These are phyloP conservation scores for Pseudogymnoascus sp. DNA, from an alignment of 2,329 filamentous ascomycete species.

Conservation along the genomic window DNA sequence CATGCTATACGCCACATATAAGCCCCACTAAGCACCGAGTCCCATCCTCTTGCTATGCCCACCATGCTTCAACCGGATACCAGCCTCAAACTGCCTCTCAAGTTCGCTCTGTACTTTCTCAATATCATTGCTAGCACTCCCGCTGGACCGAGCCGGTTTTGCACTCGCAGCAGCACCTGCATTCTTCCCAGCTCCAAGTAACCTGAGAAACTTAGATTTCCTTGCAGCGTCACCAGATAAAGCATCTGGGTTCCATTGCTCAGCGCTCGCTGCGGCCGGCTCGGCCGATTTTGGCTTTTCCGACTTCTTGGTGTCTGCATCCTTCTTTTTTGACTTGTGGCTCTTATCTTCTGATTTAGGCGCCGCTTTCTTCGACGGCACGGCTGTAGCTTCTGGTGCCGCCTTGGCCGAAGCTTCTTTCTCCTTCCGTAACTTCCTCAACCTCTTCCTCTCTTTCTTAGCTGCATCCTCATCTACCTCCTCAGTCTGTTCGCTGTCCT, in stretches of 20 bases:
- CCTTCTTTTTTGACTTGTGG: conserved; percentile 15
- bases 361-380: conserved; percentile 17
- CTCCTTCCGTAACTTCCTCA: conserved; percentile 15
- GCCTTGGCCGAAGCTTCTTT: neutral
- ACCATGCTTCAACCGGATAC: conserved; percentile 34
- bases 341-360: conserved; percentile 15
- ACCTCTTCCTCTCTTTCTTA: conserved; percentile 15
- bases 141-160: conserved; percentile 10
- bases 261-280: conserved; percentile 10
- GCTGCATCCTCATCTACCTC: conserved; percentile 18
- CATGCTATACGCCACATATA: neutral
- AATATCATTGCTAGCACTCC: conserved; percentile 17
- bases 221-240: conserved; percentile 29
- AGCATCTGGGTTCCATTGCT: conserved; percentile 29
- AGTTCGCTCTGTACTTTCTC: conserved; percentile 30
- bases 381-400: neutral
- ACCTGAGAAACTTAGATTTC: conserved; percentile 31
- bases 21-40: conserved; percentile 29
- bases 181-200: conserved; percentile 30
- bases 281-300: conserved; percentile 12
- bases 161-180: conserved; percentile 6
- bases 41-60: conserved; percentile 31
- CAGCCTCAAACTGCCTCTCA: conserved; percentile 33
- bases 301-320: neutral
- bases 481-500: conserved; percentile 7